phyloP scores from a whole-genome alignment of 805 yeast genomes.

The Blastobotrys attinorum region DNA sequence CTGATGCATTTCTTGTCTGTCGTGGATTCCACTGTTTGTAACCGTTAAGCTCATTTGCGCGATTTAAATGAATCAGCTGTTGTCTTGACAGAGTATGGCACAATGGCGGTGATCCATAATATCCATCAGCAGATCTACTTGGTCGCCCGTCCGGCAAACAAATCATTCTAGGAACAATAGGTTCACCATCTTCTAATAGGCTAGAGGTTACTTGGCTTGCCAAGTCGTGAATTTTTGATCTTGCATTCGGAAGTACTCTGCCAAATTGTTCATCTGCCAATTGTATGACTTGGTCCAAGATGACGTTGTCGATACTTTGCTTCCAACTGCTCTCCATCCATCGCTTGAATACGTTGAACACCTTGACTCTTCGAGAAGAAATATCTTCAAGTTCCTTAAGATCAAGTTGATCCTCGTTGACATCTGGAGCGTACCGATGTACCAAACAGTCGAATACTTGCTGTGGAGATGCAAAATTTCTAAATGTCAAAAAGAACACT shows the following conservation, averaged over 20 bases:
- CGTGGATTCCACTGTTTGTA: slow-evolving; percentile 1
- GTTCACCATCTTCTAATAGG: slow-evolving; percentile 15
- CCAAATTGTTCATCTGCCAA: slow-evolving; percentile 38
- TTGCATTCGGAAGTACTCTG: slow-evolving; percentile 12
- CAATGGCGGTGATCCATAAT: neutral
- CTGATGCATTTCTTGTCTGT: neutral
- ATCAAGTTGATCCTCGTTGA: slow-evolving; percentile 42
- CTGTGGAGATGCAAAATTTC: slow-evolving; percentile 58
- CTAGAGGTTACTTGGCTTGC: slow-evolving; percentile 13
- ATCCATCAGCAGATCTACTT: neutral
- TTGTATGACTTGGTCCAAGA: slow-evolving; percentile 63
- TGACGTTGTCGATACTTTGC: slow-evolving; percentile 46
- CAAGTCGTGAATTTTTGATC: slow-evolving; percentile 14
- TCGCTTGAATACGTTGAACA: slow-evolving; percentile 59
- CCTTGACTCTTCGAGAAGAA: slow-evolving; percentile 40
- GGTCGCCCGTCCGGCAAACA: slow-evolving; percentile 8
- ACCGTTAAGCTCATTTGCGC: slow-evolving; percentile 1
- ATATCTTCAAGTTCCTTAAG: slow-evolving; percentile 30
- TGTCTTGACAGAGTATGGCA: neutral
- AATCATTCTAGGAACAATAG: slow-evolving; percentile 16
- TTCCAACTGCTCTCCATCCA: slow-evolving; percentile 95
- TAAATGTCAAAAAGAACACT: slow-evolving; percentile 69
- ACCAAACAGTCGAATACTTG: slow-evolving; percentile 65
- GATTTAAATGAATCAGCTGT: neutral
- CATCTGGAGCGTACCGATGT: slow-evolving; percentile 31